phyloP scores from a whole-genome alignment of 352 stramenopile genomes.

The Phytophthora brassicae region DNA sequence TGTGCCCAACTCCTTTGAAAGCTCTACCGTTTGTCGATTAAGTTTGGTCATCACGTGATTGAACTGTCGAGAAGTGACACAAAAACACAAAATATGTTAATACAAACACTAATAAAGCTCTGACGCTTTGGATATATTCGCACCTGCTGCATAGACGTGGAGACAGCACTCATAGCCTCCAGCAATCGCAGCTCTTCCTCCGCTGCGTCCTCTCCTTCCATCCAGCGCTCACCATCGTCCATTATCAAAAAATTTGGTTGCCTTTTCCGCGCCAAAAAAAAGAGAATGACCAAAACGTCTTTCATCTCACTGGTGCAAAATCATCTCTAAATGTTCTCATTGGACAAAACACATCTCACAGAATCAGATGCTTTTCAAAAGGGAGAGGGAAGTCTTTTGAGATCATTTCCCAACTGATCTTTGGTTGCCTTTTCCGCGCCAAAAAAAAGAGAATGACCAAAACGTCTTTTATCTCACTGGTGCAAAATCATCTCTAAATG shows the following conservation, averaged over 20 bases:
- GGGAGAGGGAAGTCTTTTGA: conserved; percentile 7
- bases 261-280: background rate
- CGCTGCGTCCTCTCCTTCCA: conserved; percentile 34
- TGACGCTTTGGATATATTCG: no score
- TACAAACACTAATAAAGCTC: background rate
- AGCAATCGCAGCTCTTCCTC: conserved; percentile 56
- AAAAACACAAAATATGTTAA: conserved; percentile 1
- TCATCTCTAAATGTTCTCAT: background rate
- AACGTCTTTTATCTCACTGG: background rate
- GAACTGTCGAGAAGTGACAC: conserved; percentile 29
- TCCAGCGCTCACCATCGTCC: conserved; percentile 32
- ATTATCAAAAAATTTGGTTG: conserved; percentile 12
- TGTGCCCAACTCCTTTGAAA: conserved; percentile 50
- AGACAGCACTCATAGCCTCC: conserved; percentile 42
- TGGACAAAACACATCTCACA: conserved; percentile 6
- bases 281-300: background rate
- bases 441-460: background rate
- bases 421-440: background rate
- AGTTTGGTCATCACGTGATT: conserved; percentile 53
- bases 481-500: background rate
- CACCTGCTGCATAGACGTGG: conserved; percentile 48
- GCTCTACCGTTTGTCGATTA: conserved; percentile 46
- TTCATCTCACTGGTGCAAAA: background rate
- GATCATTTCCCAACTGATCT: conserved; percentile 8
- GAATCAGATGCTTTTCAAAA: conserved; percentile 28